phyloP scores from a whole-genome alignment of 164 flowering plant species.

The Dillenia suffruticosa region DNA sequence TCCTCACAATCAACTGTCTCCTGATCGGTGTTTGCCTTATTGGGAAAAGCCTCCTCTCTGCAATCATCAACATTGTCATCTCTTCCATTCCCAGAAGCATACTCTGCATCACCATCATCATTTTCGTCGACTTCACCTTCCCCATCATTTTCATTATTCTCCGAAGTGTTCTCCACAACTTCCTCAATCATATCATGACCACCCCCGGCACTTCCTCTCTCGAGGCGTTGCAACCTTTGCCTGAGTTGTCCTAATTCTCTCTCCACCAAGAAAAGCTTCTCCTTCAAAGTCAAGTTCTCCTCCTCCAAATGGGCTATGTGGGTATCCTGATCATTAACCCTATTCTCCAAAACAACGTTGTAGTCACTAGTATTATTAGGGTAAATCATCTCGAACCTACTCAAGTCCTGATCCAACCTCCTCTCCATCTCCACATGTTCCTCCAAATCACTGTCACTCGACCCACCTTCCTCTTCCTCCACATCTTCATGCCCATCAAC shows the following conservation, averaged over 20 bases:
- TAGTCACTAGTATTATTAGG: conserved; percentile 51
- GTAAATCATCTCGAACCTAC: conserved; percentile 91
- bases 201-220: conserved; percentile 41
- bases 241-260: conserved; percentile 73
- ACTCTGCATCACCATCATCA: conserved; percentile 12
- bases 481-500: conserved; percentile 55
- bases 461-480: conserved; percentile 68
- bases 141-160: conserved; percentile 11
- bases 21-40: conserved; percentile 8
- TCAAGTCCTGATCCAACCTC: conserved; percentile 91
- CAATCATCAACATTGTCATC: conserved; percentile 35
- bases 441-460: conserved; percentile 94
- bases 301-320: conserved; percentile 92
- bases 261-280: conserved; percentile 86
- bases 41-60: conserved; percentile 9
- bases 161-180: conserved; percentile 45
- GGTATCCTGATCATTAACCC: conserved; percentile 89
- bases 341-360: conserved; percentile 61
- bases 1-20: no score
- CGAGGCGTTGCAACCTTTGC: conserved; percentile 60
- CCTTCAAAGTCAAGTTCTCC: conserved; percentile 84
- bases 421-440: conserved; percentile 95
- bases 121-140: no score
- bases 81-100: conserved; percentile 46
- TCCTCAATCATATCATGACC: conserved; percentile 52